A percentile compares a stretch with the other conserved stretches of the same genome.
Evolutionary conservation across 1,139 yeast genomes (phyloP).

Genomic region (Candida anutae): DNA sequence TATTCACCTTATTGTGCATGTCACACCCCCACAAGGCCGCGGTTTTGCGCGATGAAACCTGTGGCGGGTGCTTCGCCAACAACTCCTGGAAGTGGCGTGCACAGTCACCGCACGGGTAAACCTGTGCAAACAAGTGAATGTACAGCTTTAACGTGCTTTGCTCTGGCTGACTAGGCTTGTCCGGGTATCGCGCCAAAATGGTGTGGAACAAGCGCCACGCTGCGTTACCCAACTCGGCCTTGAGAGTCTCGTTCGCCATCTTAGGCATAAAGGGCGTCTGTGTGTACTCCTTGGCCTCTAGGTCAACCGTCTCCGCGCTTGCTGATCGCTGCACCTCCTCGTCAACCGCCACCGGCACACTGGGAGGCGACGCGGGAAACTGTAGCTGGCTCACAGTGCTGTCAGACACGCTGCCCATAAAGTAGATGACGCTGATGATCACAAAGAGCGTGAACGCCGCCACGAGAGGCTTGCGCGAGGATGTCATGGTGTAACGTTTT

Average conservation of each 20-base stretch:
- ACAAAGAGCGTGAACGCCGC: conserved; percentile 17
- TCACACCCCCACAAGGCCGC: conserved; percentile 97
- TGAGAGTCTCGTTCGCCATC: conserved; percentile 57
- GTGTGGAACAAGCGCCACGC: conserved; percentile 89
- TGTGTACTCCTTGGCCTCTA: conserved; percentile 15
- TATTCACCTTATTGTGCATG: conserved; percentile 83
- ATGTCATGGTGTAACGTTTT: conserved; percentile 14
- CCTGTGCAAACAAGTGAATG: conserved; percentile 59
- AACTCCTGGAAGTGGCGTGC: conserved; percentile 81
- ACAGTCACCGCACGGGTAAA: conserved; percentile 92
- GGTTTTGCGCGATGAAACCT: conserved; percentile 61
- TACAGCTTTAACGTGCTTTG: conserved; percentile 50
- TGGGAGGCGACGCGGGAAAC: no score
- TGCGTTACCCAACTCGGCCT: conserved; percentile 76
- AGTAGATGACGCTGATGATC: conserved; percentile 18
- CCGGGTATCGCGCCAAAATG: conserved; percentile 85
- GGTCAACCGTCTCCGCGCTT: no score
- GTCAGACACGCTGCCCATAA: conserved; percentile 17
- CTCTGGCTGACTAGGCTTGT: conserved; percentile 59
- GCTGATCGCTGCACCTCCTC: no score
- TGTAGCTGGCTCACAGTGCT: conserved; percentile 18
- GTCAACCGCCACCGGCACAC: no score
- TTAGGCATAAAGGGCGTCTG: conserved; percentile 75
- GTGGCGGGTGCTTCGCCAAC: conserved; percentile 74
- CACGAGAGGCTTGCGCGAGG: conserved; percentile 18